Base-by-base conservation (phyloP, 106 monocot species). In the Dendrobium nobile region DNA sequence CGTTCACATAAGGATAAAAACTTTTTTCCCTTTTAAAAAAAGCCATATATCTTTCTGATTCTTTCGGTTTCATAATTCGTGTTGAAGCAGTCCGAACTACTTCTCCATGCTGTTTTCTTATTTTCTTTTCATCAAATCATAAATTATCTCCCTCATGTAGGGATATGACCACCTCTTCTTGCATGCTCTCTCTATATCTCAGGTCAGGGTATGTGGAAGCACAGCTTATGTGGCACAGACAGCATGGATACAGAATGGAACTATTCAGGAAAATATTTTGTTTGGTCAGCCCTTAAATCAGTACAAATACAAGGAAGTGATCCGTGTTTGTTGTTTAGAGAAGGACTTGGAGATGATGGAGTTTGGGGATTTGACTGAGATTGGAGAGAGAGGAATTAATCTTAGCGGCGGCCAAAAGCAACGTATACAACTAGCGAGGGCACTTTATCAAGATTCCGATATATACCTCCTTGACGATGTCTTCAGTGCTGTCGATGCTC, bases 321-420 rank as follows among this genome's bases (percentile, higher is more conserved):
- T 97, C 70, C 80, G 89, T 40, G 92, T 89, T 4, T 92, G 94
- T 72, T 94, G 88, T 81, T 79, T 94, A 84, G 91, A 92, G 87
- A 92, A 88, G 80, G 97, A 98, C 73, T 48, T 98, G 80, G 97
- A 98, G 56, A 94, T 98, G 88, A 94, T 98, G 94, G 94, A 98
- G 82, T 98, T 94, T 82, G 97, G 97, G 3, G 97, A 98, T 78
- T 92, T 94, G 79, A 98, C 97, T 54, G 97, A 97, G 85, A 97
- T 97, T 20, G 97, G 97, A 19, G 97, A 97, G 86, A 80, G 96
- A 51, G 97, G 95, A 28, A 98, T 98, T 82, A 98, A 98, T 72
- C 91, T 98, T 56, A 98, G 97, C 77, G 97, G 97, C 15, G 94
- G 97, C 4, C 97, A 98, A 75, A 98, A 98, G 81, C 97, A 98